These are phyloP conservation scores for Ophiorrhiza pumila DNA, from an alignment of 257 asterid genomes.

Conservation along the genomic window DNA sequence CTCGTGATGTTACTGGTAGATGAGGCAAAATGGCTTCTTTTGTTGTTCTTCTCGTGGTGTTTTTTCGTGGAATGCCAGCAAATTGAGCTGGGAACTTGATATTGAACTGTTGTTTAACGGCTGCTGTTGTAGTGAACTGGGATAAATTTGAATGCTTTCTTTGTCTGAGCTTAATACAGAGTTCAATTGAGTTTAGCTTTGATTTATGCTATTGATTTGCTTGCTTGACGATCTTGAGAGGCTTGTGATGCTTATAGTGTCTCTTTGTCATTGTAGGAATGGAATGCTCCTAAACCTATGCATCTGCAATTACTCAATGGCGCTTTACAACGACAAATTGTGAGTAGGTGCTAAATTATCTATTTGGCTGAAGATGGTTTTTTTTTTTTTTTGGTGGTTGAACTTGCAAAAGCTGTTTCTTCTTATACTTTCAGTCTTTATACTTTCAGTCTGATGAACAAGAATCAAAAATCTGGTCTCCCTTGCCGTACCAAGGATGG, in stretches of 20 bases:
- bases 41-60: background rate
- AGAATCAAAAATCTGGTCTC: slow-evolving; percentile 39
- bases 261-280: slow-evolving; percentile 29
- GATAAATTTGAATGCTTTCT: slow-evolving; percentile 6
- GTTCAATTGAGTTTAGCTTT: background rate
- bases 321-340: slow-evolving; percentile 30
- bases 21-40: background rate
- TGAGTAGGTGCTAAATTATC: slow-evolving; percentile 24
- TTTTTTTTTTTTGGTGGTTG: too few relatives aligned
- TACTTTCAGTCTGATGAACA: slow-evolving; percentile 30
- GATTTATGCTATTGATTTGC: background rate
- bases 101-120: background rate
- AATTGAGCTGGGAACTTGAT: background rate
- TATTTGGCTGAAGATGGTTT: background rate
- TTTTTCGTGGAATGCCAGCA: background rate
- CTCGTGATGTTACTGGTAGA: background rate
- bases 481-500: slow-evolving; percentile 47
- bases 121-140: background rate
- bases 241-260: background rate
- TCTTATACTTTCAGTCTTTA: background rate
- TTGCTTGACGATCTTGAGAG: background rate
- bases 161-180: background rate
- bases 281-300: slow-evolving; percentile 46
- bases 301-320: slow-evolving; percentile 32
- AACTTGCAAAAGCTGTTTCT: background rate